Evolutionary conservation across 306 rosid species (phyloP), one percentile per base, ranked within the genome.

Genomic region (Bauhinia variegata): DNA sequence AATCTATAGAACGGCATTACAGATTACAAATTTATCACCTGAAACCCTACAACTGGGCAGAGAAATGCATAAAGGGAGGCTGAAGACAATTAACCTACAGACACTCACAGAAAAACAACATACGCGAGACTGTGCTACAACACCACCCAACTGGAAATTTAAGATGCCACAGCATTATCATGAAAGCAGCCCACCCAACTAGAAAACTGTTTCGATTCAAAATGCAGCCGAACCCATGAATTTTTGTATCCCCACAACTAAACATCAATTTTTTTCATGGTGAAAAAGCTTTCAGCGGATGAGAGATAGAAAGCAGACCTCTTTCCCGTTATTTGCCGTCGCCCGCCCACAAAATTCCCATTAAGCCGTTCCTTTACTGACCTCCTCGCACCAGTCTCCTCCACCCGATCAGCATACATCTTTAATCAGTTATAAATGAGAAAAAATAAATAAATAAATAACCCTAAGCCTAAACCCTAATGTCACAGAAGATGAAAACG

Each of bases 351-450:
- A 49, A 73, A 67, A 72, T 67, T 85, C 4, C 95, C 95, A 72
- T 86, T 83, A 37, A 95, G 97, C 2, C 99, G 96, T 28, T 95
- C 99, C 86, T 84, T 90, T 33, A 87, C 82, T 17, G 99, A 88
- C 81, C 91, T 88, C 73, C 84, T 84, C 12, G 63, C 62, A 11
- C 84, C 97, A 55, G 76, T 75, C 65, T 88, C 97, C 65, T 88
- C 97, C 76, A 80, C 91, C 51, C 92, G 90, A 88, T 95, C 99
- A 70, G 99, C 82, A 75, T 95, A 95, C 99, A 90, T 93, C 69
- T 68, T 75, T 16, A 65, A 53, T 8, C 39, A 18, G 47, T 61
- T 65, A 41, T 15, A 54, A 68, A 59, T 36, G 13, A 55, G 43
- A 12, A 41, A 13, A 19, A 60, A 11, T 15, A 36, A 54, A n/a